Evolutionary conservation across 2,329 filamentous ascomycete genomes (phyloP).

Genomic region (Tolypocladium endophyticum): DNA sequence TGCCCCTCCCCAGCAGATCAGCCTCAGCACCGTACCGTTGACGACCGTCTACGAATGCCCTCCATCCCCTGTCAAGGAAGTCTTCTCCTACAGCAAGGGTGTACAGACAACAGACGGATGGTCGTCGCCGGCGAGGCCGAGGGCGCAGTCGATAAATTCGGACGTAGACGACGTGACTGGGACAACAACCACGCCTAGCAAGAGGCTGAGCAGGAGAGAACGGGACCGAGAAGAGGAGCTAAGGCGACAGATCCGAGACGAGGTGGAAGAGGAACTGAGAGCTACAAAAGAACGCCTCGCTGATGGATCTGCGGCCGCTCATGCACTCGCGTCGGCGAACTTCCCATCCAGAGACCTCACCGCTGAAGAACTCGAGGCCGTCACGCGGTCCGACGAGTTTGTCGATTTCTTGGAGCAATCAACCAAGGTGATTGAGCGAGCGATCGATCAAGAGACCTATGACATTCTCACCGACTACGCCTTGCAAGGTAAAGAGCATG

Average conservation of each 20-base stretch:
- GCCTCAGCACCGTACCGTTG: constrained; percentile 61
- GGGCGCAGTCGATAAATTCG: constrained; percentile 31
- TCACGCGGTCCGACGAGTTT: constrained; percentile 88
- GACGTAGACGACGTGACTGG: constrained; percentile 51
- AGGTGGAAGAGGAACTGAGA: constrained; percentile 87
- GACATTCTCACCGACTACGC: constrained; percentile 94
- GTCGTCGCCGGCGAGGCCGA: constrained; percentile 41
- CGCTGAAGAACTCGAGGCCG: constrained; percentile 76
- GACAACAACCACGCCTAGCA: constrained; percentile 50
- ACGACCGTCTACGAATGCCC: constrained; percentile 74
- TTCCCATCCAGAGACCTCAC: constrained; percentile 75
- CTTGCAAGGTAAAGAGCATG: constrained; percentile 60
- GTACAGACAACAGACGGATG: constrained; percentile 83
- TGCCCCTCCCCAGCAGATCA: constrained; percentile 43
- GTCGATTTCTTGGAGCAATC: constrained; percentile 91
- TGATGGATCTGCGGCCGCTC: constrained; percentile 25
- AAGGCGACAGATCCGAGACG: constrained; percentile 68
- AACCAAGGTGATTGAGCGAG: constrained; percentile 93
- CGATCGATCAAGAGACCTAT: constrained; percentile 81
- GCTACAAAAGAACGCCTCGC: constrained; percentile 53
- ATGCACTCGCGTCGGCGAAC: constrained; percentile 27
- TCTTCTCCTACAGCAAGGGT: constrained; percentile 94
- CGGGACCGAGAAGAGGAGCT: constrained; percentile 83
- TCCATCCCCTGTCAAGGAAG: constrained; percentile 65
- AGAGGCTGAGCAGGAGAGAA: constrained; percentile 68